A percentile compares a stretch with the other conserved stretches of the same genome.
Evolutionary conservation across 2,329 filamentous ascomycete genomes (phyloP).

Genomic region (Phyllosticta citrichinensis): DNA sequence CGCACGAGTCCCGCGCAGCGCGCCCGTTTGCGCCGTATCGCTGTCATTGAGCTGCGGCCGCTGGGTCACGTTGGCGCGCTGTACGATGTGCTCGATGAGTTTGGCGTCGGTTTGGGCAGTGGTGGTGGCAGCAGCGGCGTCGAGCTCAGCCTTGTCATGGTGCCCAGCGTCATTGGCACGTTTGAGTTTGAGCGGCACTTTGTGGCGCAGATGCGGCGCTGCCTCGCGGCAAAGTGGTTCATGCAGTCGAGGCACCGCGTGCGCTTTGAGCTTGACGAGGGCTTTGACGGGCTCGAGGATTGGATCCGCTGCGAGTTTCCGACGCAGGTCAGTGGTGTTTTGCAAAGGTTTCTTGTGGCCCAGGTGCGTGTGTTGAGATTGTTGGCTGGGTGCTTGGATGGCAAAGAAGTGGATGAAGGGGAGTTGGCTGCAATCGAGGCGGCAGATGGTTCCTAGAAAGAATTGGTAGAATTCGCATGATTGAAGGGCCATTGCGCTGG

Average conservation of each 20-base stretch:
- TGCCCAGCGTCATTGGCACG: conserved; percentile 8
- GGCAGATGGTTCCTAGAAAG: not conserved
- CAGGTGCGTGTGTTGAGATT: conserved; percentile 1
- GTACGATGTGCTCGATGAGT: conserved; percentile 2
- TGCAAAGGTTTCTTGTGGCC: conserved; percentile 1
- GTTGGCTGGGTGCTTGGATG: not conserved
- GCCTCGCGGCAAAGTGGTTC: conserved; percentile 5
- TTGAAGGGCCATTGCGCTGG: too few species aligned
- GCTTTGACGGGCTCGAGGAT: conserved; percentile 4
- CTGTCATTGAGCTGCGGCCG: conserved; percentile 7
- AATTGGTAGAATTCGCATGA: too few species aligned
- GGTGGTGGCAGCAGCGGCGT: not conserved
- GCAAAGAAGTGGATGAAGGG: not conserved
- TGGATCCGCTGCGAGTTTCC: conserved; percentile 7
- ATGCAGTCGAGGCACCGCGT: not conserved
- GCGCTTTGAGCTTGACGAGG: not conserved
- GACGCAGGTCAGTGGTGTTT: not conserved
- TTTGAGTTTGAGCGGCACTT: conserved; percentile 7
- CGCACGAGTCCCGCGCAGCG: not conserved
- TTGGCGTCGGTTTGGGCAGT: not conserved
- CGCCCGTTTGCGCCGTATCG: not conserved
- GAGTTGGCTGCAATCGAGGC: not conserved
- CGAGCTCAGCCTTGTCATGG: not conserved
- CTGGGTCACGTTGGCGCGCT: conserved; percentile 4
- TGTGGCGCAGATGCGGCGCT: not conserved